Evolutionary conservation across 495 filamentous ascomycete species (phyloP), one percentile per base, ranked within the genome.

Genomic region (Melanomma pulvis-pyrius): DNA sequence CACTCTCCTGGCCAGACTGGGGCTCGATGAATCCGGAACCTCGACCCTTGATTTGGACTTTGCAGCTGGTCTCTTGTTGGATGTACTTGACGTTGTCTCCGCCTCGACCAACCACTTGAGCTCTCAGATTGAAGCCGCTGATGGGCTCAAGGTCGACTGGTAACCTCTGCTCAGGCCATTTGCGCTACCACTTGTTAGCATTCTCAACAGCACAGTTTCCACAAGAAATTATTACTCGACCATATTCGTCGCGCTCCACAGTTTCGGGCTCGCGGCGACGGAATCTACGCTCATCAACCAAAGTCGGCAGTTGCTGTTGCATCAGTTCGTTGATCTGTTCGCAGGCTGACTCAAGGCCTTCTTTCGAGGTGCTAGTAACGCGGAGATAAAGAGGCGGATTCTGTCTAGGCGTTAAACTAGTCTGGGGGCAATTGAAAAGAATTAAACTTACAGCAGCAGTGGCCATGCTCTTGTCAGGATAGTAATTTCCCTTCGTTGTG

Each of bases 161-260:
- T 63, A 98, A 96, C 62, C 88, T 90, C 77, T 97, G 92, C 72
- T 97, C 93, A 8, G 94, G 94, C 94, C 94, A 98, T 92, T 97
- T 97, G 69, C 93, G 92, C 91, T 97, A 68, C 73, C 73, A 50
- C 29, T 26, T 15, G 62, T 74, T 54, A 74, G 75, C 81, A 54
- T 41, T 50, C 46, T 44, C 13, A 44, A 44, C n/a, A n/a, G 17
- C 15, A n/a, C n/a, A 24, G 36, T 15, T 7, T 2, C 39, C 4
- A 59, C 21, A 25, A 28, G 36, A 7, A 11, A 51, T 11, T 9
- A 39, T 15, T 84, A 97, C 92, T 74, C 94, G 87, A 60, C 93
- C 93, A 78, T 88, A 93, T 75, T 97, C 92, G 73, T 98, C 94
- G 59, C 93, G 88, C 75, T 98, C 94, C n/a, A 97, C 87, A 34